Base-by-base conservation (phyloP, 768 basidiomycete genomes). In the Pleurotus giganteus region DNA sequence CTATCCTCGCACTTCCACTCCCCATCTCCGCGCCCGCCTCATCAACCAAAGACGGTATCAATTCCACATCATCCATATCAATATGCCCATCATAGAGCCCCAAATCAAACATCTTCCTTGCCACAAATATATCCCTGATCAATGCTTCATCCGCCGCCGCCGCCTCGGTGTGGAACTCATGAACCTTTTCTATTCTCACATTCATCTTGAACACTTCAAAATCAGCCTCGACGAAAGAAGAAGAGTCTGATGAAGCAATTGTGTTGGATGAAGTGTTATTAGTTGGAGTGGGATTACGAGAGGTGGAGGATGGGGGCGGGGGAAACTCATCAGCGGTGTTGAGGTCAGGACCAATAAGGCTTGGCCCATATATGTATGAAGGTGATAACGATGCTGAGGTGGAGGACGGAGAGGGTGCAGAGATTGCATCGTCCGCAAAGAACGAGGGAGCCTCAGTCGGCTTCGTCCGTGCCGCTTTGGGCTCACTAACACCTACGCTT, bases 161-260 rank as follows among this genome's bases (percentile, higher is more conserved):
- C 32, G 61, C 43, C 32, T 55, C 47, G 45, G 49, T 28, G 55
- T 50, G 71, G 74, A 84, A 77, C 65, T 83, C 68, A 54, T 74
- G 69, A 57, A 82, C 75, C 69, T 81, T 77, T 31, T 68, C 47
- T 56, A 78, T 66, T 50, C 80, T 75, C 2, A 71, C 70, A 21
- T 74, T 65, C 66, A 78, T 73, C 56, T 80, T 79, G 63, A 72
- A 77, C 31, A 65, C 65, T 51, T 74, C 74, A 46, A 77, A 76
- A 8, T 74, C 71, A 6, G 66, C 66, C 28, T 68, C 73, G 41
- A 73, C 73, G 28, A n/a, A n/a, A n/a, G 70, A 63, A 26, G 60
- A 65, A 34, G 64, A 68, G 45, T 71, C 69, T 54, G 39, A 59
- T 49, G 74, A 56, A 46, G 17, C 27, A 41, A n/a, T n/a, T n/a